Percentiles rank a stretch among this genome's conserved stretches.
These are phyloP conservation scores for Debaryomyces sp. DNA, from an alignment of 1,139 yeast genomes.

Conservation along the genomic window DNA sequence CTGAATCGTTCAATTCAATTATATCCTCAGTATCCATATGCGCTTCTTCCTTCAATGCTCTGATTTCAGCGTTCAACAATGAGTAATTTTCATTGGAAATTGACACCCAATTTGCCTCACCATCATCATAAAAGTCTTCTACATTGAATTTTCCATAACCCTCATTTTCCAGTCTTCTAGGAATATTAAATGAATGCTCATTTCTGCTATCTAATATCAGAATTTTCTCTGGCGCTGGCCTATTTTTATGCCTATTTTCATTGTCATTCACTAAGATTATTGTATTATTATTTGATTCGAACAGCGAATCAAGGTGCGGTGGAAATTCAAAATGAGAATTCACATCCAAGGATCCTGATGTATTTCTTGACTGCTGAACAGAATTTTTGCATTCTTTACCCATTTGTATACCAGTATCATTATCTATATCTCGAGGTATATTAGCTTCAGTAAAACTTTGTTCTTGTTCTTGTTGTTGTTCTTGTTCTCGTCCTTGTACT, in stretches of 20 bases:
- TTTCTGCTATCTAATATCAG: conserved; percentile 13
- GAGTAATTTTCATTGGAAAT: conserved; percentile 27
- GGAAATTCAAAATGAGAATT: conserved; percentile 21
- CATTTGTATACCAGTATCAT: not conserved
- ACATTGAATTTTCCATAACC: not conserved
- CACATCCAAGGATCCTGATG: conserved; percentile 18
- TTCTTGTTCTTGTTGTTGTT: no score
- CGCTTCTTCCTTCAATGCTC: conserved; percentile 22
- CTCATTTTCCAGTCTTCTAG: not conserved
- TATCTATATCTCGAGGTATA: not conserved
- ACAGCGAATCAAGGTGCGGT: not conserved
- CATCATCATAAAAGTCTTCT: conserved; percentile 30
- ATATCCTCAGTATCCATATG: conserved; percentile 19
- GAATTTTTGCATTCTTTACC: no score
- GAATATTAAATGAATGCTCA: not conserved
- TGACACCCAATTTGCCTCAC: conserved; percentile 41
- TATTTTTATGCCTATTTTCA: conserved; percentile 1
- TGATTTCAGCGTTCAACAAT: conserved; percentile 24
- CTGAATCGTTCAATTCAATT: conserved; percentile 10
- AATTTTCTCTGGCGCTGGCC: conserved; percentile 15
- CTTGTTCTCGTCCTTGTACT: no score
- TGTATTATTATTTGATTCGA: not conserved
- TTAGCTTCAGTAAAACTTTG: not conserved
- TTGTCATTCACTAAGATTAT: not conserved
- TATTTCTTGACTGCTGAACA: not conserved